Base-by-base conservation (phyloP, 192 early-diverging fungal species). In the Thamnidium elegans region DNA sequence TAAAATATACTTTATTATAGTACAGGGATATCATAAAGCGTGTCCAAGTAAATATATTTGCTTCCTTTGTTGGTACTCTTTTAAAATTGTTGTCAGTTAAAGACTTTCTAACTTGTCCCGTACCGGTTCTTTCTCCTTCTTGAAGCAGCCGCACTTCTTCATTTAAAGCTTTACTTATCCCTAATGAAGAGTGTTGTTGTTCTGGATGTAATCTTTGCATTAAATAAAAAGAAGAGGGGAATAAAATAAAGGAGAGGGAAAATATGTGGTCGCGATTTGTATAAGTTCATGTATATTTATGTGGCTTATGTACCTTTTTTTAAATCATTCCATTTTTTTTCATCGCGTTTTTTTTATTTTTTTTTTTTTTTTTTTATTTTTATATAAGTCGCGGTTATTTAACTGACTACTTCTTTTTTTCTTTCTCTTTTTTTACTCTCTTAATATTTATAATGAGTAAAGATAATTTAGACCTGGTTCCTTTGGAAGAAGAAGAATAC, bases 11-110 rank as follows among this genome's bases (percentile, higher is more conserved):
- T 44, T 72, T 72, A 31, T 72, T 72, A 45, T 62, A 67, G 39
- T 72, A 72, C 8, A 72, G 20, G 6, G 59, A 48, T 7, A 72
- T 26, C 6, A 67, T 61, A 50, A 72, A 72, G 26, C 46, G 32
- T 34, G 46, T 26, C 70, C 70, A 72, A 13, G 26, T 59, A 39
- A 68, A 62, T 21, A 60, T 31, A 53, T 32, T 54, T 0, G 58
- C 50, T 7, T 54, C 39, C 13, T 59, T 45, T 0, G 54, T 48
- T 14, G 67, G 58, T 13, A 61, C 58, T 15, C 52, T 50, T 15
- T 61, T 62, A 46, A 68, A 68, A 11, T 34, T 23, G 15, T 62
- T 50, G 30, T 60, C 51, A 10, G 39, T 60, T 3, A 68, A n/a
- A 0, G 52, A 11, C 1, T 51, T 17, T 52, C 36, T 45, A 26